Conservation (phyloP, 1,284 basidiomycete genomes). For the Trichosporon sp. region DNA sequence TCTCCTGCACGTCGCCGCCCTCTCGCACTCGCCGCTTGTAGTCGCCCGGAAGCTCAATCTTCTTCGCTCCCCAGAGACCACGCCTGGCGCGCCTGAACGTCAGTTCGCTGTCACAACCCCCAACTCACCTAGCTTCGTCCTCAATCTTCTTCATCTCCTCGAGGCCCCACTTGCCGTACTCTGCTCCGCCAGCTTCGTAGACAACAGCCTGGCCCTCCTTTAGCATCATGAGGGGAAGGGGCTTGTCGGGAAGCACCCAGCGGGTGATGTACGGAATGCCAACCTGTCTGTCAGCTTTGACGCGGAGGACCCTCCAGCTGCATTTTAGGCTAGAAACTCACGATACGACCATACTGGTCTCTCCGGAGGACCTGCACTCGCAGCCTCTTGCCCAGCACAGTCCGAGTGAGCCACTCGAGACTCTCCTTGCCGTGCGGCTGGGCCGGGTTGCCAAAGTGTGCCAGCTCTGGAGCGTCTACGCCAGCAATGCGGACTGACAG, state of each 20-base stretch:
- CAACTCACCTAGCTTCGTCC: slow-evolving; percentile 61
- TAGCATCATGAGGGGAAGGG: slow-evolving; percentile 70
- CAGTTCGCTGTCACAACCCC: neutral
- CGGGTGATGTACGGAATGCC: slow-evolving; percentile 51
- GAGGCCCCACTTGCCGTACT: slow-evolving; percentile 64
- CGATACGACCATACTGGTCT: slow-evolving; percentile 77
- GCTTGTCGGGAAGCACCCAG: slow-evolving; percentile 53
- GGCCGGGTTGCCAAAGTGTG: slow-evolving; percentile 70
- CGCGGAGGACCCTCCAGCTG: neutral
- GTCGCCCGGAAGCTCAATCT: slow-evolving; percentile 64
- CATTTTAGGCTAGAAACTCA: slow-evolving; percentile 43
- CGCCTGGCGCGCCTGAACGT: slow-evolving; percentile 50
- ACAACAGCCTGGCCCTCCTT: slow-evolving; percentile 65
- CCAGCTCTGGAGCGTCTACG: slow-evolving; percentile 79
- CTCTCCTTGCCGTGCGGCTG: slow-evolving; percentile 69
- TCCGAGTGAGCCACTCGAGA: slow-evolving; percentile 61
- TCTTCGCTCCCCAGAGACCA: slow-evolving; percentile 65
- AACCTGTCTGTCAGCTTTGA: slow-evolving; percentile 55
- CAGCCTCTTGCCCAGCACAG: slow-evolving; percentile 52
- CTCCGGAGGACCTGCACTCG: slow-evolving; percentile 60
- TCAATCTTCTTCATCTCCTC: slow-evolving; percentile 59
- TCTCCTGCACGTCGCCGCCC: slow-evolving; percentile 21
- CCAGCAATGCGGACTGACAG: slow-evolving; percentile 78
- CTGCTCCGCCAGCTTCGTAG: slow-evolving; percentile 69
- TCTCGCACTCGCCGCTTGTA: slow-evolving; percentile 62